Evolutionary conservation across 768 basidiomycete species (phyloP), one percentile per base, ranked within the genome.

Genomic region (Hygrophoropsis aurantiaca): DNA sequence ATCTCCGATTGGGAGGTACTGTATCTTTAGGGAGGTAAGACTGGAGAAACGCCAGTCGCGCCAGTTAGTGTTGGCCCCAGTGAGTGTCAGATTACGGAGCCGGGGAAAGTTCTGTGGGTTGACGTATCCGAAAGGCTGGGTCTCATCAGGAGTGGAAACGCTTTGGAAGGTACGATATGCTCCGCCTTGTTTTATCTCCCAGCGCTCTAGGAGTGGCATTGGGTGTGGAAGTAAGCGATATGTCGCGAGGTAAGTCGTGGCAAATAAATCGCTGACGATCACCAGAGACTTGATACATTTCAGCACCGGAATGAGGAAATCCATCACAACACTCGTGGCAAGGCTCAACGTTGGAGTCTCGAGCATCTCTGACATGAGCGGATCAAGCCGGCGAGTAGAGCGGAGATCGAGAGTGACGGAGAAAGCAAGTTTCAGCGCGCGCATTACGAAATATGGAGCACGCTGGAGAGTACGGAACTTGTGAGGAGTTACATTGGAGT

Each of bases 21-120:
- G 25, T n/a, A 53, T 46, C 9, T 49, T 40, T 0, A 53, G 25
- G 5, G 49, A 46, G 19, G 49, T 51, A 30, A 53, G 37, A 5
- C 32, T 36, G 3, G 20, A 27, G 20, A 53, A 20, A 3, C n/a
- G 30, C 52, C 52, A 53, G n/a, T 16, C 11, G 18, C n/a, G 4
- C 49, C 49, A 53, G 2, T 11, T 27, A 8, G 45, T 24, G 26
- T 35, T 11, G 11, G 36, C 18, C 6, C 39, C 27, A 15, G 44
- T 38, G 26, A 47, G 21, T 20, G 35, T 27, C 10, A 50, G 16
- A 9, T 27, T 30, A 15, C 21, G 23, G 9, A 53, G 27, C 15
- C 40, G 37, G 3, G 52, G 44, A 21, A 42, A 13, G 20, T 40
- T 15, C 4, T 13, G 11, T 9, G 18, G 21, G 11, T 26, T 3